Evolutionary conservation across 495 filamentous ascomycete species (phyloP).

Genomic region (Patellaria atrata): DNA sequence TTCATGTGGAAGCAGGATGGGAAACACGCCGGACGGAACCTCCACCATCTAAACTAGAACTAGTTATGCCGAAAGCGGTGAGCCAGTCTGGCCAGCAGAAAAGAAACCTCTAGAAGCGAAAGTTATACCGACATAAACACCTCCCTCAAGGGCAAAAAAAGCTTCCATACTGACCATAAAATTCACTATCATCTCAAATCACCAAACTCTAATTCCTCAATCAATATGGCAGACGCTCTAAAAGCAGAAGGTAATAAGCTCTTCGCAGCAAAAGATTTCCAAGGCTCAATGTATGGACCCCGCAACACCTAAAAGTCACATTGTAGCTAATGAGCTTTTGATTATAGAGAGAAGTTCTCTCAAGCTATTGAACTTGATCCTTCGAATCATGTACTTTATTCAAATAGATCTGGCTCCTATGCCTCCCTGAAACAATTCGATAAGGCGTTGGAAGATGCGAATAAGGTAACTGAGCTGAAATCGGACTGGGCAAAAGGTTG

Average conservation of each 20-base stretch:
- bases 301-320: constrained; percentile 1
- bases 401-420: constrained; percentile 93
- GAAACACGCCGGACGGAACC: no score
- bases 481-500: constrained; percentile 97
- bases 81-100: no score
- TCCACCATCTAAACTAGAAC: no score
- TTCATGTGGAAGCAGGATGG: no score
- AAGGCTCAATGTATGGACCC: constrained; percentile 75
- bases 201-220: not conserved
- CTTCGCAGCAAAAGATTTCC: constrained; percentile 90
- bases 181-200: not conserved
- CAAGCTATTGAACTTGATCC: constrained; percentile 84
- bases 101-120: no score
- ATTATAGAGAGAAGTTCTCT: constrained; percentile 74
- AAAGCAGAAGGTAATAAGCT: constrained; percentile 98
- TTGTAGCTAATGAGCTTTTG: constrained; percentile 2
- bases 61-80: no score
- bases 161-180: no score
- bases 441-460: constrained; percentile 74
- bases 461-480: constrained; percentile 85
- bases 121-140: no score
- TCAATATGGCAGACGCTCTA: constrained; percentile 39
- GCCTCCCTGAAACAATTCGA: constrained; percentile 78
- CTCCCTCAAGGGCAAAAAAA: no score
- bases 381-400: constrained; percentile 88